phyloP scores from a whole-genome alignment of 2,329 filamentous ascomycete species.

The Fusarium odoratissimum region DNA sequence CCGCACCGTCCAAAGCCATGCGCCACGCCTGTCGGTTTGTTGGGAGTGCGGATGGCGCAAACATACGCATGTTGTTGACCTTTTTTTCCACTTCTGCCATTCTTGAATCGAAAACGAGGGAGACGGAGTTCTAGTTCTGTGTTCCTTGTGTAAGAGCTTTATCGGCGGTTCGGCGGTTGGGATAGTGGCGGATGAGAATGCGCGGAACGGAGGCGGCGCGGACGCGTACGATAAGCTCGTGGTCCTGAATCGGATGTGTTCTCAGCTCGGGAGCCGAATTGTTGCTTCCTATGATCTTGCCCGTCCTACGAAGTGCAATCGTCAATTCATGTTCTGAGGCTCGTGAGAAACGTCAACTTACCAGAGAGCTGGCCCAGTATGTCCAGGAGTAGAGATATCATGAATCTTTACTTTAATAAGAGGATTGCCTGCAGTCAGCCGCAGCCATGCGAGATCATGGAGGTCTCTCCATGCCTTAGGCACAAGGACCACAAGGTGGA shows the following conservation, averaged over 20 bases:
- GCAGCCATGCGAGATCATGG: not conserved
- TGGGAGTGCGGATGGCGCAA: rapidly evolving
- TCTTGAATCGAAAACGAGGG: not conserved
- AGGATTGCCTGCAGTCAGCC: not conserved
- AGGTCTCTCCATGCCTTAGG: not conserved
- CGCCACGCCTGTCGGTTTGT: not conserved
- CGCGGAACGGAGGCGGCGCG: not conserved
- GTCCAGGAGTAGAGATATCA: not conserved
- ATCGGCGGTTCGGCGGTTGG: not conserved
- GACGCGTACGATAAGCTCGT: not conserved
- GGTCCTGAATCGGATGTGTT: not conserved
- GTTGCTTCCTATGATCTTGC: not conserved
- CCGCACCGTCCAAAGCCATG: not conserved
- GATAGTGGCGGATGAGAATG: not conserved
- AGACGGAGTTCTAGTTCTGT: not conserved
- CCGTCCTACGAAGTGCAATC: not conserved
- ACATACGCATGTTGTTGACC: not conserved
- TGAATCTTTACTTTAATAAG: not conserved
- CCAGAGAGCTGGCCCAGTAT: not conserved
- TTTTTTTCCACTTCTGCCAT: not conserved
- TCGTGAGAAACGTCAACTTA: not conserved
- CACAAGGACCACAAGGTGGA: not conserved
- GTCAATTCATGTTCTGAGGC: not conserved
- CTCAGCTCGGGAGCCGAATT: not conserved
- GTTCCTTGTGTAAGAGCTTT: not conserved